A percentile compares a stretch with the other conserved stretches of the same genome.
These are phyloP conservation scores for Neoscytalidium dimidiatum DNA, from an alignment of 2,329 filamentous ascomycete species.

Conservation along the genomic window DNA sequence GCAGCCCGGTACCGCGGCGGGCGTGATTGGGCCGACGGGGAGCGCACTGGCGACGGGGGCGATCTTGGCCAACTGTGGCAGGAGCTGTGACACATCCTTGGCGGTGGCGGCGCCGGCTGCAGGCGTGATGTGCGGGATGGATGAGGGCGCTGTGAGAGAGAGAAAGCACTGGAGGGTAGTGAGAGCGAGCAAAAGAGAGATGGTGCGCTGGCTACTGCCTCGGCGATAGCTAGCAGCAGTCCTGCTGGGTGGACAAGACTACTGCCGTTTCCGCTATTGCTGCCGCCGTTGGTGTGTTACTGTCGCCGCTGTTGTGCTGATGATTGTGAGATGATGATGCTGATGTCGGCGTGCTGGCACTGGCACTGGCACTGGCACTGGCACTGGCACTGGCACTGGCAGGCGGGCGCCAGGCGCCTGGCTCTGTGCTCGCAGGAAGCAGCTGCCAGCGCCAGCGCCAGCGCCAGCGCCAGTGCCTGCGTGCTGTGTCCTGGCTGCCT, in stretches of 20 bases:
- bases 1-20: constrained; percentile 15
- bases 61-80: constrained; percentile 16
- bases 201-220: too few species aligned
- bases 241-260: too few species aligned
- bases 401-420: too few species aligned
- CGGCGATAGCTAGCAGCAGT: too few species aligned
- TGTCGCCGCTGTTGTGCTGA: background rate
- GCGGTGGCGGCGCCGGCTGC: constrained; percentile 18
- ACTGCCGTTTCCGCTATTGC: too few species aligned
- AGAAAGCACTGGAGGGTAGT: too few species aligned
- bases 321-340: background rate
- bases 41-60: background rate
- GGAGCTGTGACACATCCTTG: constrained; percentile 17
- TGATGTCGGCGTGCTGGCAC: background rate
- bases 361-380: too few species aligned
- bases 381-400: too few species aligned
- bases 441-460: background rate
- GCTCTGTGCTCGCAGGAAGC: background rate
- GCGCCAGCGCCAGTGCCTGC: background rate
- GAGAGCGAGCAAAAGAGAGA: too few species aligned
- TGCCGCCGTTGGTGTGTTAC: too few species aligned
- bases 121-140: constrained; percentile 18
- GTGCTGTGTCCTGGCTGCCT: too few species aligned
- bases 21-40: constrained; percentile 12
- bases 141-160: constrained; percentile 5